phyloP scores from a whole-genome alignment of 2,329 filamentous ascomycete species.

The Hypocreales sp. region DNA sequence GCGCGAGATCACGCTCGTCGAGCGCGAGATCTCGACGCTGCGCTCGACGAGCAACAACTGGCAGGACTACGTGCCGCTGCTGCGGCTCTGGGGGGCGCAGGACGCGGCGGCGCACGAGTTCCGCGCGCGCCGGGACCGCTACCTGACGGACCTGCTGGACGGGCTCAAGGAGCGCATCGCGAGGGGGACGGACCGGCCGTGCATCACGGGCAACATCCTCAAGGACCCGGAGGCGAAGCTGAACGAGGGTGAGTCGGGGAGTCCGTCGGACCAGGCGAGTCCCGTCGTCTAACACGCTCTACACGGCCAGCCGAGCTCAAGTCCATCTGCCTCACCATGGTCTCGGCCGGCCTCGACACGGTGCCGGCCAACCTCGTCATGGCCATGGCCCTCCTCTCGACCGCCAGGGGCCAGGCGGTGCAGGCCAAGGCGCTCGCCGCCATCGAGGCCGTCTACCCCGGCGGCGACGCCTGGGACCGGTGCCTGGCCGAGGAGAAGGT shows the following conservation, averaged over 20 bases:
- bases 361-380: conserved; percentile 68
- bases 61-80: conserved; percentile 68
- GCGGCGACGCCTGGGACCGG: conserved; percentile 61
- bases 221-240: conserved; percentile 29
- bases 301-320: conserved; percentile 48
- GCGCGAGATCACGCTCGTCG: conserved; percentile 59
- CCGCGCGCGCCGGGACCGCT: conserved; percentile 52
- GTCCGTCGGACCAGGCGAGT: not conserved
- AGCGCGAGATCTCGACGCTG: conserved; percentile 61
- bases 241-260: conserved; percentile 13
- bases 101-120: conserved; percentile 50
- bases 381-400: conserved; percentile 63
- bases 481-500: conserved; percentile 62
- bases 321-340: conserved; percentile 70
- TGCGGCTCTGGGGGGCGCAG: conserved; percentile 47
- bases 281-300: not conserved
- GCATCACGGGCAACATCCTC: conserved; percentile 35
- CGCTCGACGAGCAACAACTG: conserved; percentile 69
- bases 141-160: conserved; percentile 49
- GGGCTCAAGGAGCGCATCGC: conserved; percentile 27
- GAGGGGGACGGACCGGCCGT: conserved; percentile 23
- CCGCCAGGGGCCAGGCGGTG: conserved; percentile 49
- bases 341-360: conserved; percentile 68
- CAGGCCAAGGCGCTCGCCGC: conserved; percentile 55
- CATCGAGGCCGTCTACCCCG: conserved; percentile 55